Percentiles rank a stretch among this genome's conserved stretches.
These are phyloP conservation scores for Candida verbasci DNA, from an alignment of 805 yeast genomes.

Conservation along the genomic window DNA sequence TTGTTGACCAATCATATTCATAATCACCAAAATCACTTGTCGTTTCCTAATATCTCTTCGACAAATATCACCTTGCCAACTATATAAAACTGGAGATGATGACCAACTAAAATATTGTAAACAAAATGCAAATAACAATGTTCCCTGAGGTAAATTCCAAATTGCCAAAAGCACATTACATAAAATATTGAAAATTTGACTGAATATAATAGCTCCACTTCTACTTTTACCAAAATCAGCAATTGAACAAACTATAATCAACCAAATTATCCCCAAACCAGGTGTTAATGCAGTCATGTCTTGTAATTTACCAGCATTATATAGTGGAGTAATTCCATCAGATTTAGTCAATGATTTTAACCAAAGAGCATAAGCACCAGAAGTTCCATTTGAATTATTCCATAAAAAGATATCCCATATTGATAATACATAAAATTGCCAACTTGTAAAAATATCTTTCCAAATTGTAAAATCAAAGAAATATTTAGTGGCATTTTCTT, in stretches of 20 bases:
- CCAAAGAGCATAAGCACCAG: conserved; percentile 54
- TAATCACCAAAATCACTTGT: conserved; percentile 52
- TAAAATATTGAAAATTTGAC: conserved; percentile 50
- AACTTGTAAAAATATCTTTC: conserved; percentile 47
- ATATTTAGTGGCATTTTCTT: conserved; percentile 17
- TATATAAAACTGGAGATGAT: conserved; percentile 57
- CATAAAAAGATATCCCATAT: conserved; percentile 56
- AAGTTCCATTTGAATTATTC: conserved; percentile 51
- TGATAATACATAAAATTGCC: conserved; percentile 57
- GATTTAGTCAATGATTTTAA: conserved; percentile 30
- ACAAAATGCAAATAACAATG: conserved; percentile 64
- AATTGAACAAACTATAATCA: conserved; percentile 28
- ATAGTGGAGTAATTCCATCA: conserved; percentile 19
- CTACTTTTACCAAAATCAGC: conserved; percentile 44
- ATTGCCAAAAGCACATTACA: conserved; percentile 53
- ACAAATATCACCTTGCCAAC: conserved; percentile 54
- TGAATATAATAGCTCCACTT: conserved; percentile 49
- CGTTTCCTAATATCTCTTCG: conserved; percentile 53
- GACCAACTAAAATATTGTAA: conserved; percentile 60
- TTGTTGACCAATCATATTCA: conserved; percentile 50
- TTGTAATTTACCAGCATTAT: conserved; percentile 29
- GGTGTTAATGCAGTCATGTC: conserved; percentile 44
- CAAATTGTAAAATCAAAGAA: conserved; percentile 45
- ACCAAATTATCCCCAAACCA: conserved; percentile 39
- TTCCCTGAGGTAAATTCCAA: conserved; percentile 53